A percentile compares a stretch with the other conserved stretches of the same genome.
Conservation (phyloP, 1,284 basidiomycete species). For the Fomitopsis pinicola region DNA sequence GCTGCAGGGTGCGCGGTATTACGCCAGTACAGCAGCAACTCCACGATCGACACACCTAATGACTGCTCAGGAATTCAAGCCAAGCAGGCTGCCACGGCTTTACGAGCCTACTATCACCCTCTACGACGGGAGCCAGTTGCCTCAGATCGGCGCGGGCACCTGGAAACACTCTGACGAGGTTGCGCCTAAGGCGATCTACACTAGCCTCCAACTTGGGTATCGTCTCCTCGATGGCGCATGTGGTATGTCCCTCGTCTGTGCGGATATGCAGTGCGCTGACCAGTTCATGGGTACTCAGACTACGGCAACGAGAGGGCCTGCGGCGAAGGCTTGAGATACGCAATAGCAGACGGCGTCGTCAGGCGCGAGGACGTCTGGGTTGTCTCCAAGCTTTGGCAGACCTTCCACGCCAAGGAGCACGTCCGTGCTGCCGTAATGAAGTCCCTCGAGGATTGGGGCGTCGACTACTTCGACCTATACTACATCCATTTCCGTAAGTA, state of each 20-base stretch:
- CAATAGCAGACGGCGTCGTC: constrained; percentile 35
- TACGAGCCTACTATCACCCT: not conserved
- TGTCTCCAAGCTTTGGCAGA: constrained; percentile 25
- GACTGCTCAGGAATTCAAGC: not conserved
- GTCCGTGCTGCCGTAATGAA: constrained; percentile 19
- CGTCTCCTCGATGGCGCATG: constrained; percentile 37
- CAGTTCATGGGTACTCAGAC: constrained; percentile 10
- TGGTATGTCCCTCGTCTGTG: constrained; percentile 5
- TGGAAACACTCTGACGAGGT: constrained; percentile 22
- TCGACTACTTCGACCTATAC: constrained; percentile 24
- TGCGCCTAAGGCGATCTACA: constrained; percentile 31
- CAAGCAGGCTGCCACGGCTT: not conserved
- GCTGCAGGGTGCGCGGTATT: not conserved
- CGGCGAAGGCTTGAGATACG: constrained; percentile 33
- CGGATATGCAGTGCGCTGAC: not conserved
- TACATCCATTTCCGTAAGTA: constrained; percentile 25
- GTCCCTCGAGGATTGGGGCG: constrained; percentile 23
- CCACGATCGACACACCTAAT: not conserved
- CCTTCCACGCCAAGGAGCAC: constrained; percentile 22
- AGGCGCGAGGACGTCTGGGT: constrained; percentile 36
- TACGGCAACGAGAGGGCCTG: constrained; percentile 38
- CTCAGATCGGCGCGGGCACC: constrained; percentile 24
- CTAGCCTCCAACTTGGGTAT: constrained; percentile 31
- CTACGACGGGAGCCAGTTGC: constrained; percentile 2
- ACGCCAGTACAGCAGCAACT: not conserved